Conservation (phyloP, 331 rosid species). For the Ulmus americana region DNA sequence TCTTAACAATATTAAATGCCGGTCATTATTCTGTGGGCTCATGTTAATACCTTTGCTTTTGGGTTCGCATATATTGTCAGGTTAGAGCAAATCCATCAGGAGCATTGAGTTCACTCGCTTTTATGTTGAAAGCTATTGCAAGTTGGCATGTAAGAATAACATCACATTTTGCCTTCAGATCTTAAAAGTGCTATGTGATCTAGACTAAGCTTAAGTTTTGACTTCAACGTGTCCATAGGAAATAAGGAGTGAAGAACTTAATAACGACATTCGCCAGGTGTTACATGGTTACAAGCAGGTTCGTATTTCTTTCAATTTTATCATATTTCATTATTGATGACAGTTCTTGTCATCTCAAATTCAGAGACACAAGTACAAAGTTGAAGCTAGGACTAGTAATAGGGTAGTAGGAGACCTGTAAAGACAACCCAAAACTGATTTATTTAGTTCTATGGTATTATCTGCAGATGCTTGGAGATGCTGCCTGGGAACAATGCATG, state of each 20-base stretch:
- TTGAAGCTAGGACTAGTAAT: neutral
- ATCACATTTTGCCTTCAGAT: conserved; percentile 1
- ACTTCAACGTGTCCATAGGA: conserved; percentile 41
- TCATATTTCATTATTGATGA: neutral
- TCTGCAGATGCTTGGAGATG: conserved; percentile 81
- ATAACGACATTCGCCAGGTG: conserved; percentile 84
- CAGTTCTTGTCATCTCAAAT: neutral
- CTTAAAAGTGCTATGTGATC: conserved; percentile 9
- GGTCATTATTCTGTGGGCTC: neutral
- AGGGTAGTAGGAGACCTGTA: neutral
- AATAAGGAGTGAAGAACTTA: conserved; percentile 88
- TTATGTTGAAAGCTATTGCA: conserved; percentile 89
- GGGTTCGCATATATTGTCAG: conserved; percentile 42
- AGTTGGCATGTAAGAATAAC: conserved; percentile 91
- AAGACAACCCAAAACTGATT: neutral
- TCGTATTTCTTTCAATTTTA: conserved; percentile 23
- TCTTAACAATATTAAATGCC: neutral
- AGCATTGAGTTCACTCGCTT: conserved; percentile 66
- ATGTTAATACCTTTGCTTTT: neutral
- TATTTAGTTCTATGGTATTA: conserved; percentile 1
- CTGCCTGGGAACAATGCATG: conserved; percentile 97
- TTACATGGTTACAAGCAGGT: conserved; percentile 95
- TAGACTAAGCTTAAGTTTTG: conserved; percentile 20
- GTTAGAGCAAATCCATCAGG: conserved; percentile 92
- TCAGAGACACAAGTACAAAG: neutral